Percentiles rank a stretch among this genome's conserved stretches.
Conservation (phyloP, 805 yeast species). For the Teunomyces gatunensis region DNA sequence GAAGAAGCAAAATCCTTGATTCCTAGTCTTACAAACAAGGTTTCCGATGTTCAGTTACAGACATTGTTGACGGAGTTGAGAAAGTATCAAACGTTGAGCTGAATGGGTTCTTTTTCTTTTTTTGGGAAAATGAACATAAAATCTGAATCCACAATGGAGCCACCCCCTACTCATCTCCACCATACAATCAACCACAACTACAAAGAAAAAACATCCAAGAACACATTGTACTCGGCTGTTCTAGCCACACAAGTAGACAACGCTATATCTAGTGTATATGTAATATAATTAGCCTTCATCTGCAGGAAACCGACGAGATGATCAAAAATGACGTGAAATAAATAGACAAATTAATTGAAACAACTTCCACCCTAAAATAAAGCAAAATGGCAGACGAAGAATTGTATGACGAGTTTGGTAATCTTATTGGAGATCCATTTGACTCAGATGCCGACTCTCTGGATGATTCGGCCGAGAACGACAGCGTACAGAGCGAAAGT, state of each 20-base stretch:
- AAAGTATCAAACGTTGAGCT: constrained; percentile 45
- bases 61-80: constrained; percentile 84
- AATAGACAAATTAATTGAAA: background rate
- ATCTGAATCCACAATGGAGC: no score
- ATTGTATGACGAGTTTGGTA: constrained; percentile 80
- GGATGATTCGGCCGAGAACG: constrained; percentile 7
- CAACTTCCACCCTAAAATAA: background rate
- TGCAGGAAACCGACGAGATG: constrained; percentile 1
- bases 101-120: constrained; percentile 1
- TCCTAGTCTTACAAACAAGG: constrained; percentile 81
- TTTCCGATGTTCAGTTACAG: constrained; percentile 83
- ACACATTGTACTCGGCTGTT: background rate
- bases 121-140: no score
- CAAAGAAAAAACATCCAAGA: background rate
- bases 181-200: background rate
- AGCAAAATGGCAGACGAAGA: constrained; percentile 54
- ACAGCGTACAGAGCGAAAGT: constrained; percentile 12
- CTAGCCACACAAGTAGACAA: background rate
- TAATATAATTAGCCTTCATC: background rate
- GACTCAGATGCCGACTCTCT: constrained; percentile 46
- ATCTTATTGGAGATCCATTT: constrained; percentile 52
- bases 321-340: background rate
- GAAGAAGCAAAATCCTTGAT: constrained; percentile 95
- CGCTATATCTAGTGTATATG: constrained; percentile 2
- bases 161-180: background rate